Evolutionary conservation across 1,284 basidiomycete genomes (phyloP).

Genomic region (Filobasidium uniguttulatum): DNA sequence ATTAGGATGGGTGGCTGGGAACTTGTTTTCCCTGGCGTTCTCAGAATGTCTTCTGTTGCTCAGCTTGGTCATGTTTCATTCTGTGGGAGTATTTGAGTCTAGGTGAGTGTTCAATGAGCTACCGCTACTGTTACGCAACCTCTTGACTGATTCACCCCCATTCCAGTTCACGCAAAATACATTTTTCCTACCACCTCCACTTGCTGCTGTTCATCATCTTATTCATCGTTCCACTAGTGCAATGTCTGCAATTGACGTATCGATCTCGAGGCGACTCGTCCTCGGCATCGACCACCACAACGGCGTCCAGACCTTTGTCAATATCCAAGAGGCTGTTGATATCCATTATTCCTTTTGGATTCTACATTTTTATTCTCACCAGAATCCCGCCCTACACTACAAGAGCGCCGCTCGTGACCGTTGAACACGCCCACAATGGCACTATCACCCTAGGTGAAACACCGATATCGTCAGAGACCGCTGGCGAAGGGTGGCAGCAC

Average conservation of each 20-base stretch:
- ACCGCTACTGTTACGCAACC: neutral
- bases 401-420: slow-evolving; percentile 13
- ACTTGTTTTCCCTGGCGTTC: slow-evolving; percentile 26
- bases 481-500: slow-evolving; percentile 21
- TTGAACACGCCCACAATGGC: neutral
- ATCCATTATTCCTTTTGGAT: slow-evolving; percentile 30
- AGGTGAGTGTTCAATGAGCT: slow-evolving; percentile 16
- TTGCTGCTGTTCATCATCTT: slow-evolving; percentile 30
- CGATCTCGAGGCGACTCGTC: slow-evolving; percentile 24
- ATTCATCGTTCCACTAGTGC: slow-evolving; percentile 31
- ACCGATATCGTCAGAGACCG: slow-evolving; percentile 10
- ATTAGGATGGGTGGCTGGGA: slow-evolving; percentile 26
- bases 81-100: slow-evolving; percentile 27
- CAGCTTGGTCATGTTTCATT: slow-evolving; percentile 32
- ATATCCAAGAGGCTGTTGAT: slow-evolving; percentile 26
- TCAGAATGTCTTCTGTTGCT: slow-evolving; percentile 35
- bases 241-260: slow-evolving; percentile 35
- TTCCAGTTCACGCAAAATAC: slow-evolving; percentile 27
- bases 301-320: slow-evolving; percentile 15
- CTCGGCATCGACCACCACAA: slow-evolving; percentile 11
- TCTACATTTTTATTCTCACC: slow-evolving; percentile 35
- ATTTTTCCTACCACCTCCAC: slow-evolving; percentile 34
- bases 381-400: slow-evolving; percentile 35
- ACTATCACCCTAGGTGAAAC: slow-evolving; percentile 2
- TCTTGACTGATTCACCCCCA: neutral